A percentile compares a stretch with the other conserved stretches of the same genome.
Evolutionary conservation across 1,284 basidiomycete species (phyloP).

Genomic region (Coriolopsis trogii): DNA sequence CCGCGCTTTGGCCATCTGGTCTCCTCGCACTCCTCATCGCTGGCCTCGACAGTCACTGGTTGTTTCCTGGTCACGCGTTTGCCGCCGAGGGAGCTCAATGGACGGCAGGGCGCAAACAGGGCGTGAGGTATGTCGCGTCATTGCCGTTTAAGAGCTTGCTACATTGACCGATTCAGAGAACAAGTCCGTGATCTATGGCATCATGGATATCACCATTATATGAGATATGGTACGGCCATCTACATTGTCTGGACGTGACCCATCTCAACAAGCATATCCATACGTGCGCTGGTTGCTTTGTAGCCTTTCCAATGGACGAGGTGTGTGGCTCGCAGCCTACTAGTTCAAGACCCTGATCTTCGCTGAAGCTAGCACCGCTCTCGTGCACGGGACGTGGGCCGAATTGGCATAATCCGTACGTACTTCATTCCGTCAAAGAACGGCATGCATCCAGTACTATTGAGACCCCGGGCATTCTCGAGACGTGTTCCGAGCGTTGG

Average conservation of each 20-base stretch:
- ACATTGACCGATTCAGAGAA: constrained; percentile 46
- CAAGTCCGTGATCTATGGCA: constrained; percentile 77
- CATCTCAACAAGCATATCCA: too few relatives aligned
- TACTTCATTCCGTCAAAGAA: too few relatives aligned
- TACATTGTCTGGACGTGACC: neutral
- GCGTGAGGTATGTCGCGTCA: constrained; percentile 52
- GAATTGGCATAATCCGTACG: constrained; percentile 79
- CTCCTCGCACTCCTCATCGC: constrained; percentile 51
- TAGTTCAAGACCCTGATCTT: neutral
- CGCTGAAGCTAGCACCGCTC: constrained; percentile 75
- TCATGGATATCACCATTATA: constrained; percentile 82
- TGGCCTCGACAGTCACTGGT: constrained; percentile 47
- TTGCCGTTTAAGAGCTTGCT: neutral
- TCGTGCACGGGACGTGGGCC: constrained; percentile 84
- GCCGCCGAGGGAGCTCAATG: constrained; percentile 46
- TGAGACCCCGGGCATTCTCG: too few relatives aligned
- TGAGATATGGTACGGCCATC: constrained; percentile 63
- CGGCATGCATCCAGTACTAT: too few relatives aligned
- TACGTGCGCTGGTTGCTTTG: too few relatives aligned
- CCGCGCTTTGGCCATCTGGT: constrained; percentile 59
- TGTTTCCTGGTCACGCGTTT: constrained; percentile 38
- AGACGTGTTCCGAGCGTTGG: too few relatives aligned
- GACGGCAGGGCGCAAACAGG: constrained; percentile 61
- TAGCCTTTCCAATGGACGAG: constrained; percentile 85
- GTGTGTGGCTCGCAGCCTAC: constrained; percentile 40